Conservation (phyloP, 2,329 filamentous ascomycete species). For the Capronia coronata region DNA sequence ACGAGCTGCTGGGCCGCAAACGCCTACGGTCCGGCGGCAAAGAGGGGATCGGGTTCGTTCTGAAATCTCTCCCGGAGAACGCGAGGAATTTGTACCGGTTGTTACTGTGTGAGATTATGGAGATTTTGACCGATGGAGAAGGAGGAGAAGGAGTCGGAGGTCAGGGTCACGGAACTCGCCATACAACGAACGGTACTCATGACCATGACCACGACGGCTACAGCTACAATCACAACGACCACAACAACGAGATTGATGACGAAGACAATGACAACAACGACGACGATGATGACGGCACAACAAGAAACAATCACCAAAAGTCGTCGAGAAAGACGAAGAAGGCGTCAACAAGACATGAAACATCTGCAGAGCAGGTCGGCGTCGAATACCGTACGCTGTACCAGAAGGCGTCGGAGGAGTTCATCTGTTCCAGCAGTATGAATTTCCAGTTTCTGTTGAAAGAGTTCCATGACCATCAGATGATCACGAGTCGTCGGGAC, state of each 20-base stretch:
- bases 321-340: too few species aligned
- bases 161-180: too few species aligned
- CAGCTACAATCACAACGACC: neutral
- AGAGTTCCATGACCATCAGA: slow-evolving; percentile 97
- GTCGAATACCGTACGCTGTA: slow-evolving; percentile 90
- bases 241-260: neutral
- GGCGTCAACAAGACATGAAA: too few species aligned
- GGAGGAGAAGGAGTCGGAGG: too few species aligned
- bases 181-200: slow-evolving; percentile 17
- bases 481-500: slow-evolving; percentile 86
- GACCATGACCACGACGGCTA: slow-evolving; percentile 30
- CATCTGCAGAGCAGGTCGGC: slow-evolving; percentile 45
- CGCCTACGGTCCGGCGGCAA: slow-evolving; percentile 75
- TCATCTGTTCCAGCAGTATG: slow-evolving; percentile 95
- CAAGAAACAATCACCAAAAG: neutral
- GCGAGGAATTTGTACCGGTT: slow-evolving; percentile 80
- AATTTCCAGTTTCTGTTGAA: slow-evolving; percentile 89
- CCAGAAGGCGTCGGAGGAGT: slow-evolving; percentile 91
- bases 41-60: slow-evolving; percentile 84
- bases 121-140: slow-evolving; percentile 51
- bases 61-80: slow-evolving; percentile 86
- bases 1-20: slow-evolving; percentile 75
- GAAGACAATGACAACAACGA: slow-evolving; percentile 13
- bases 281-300: slow-evolving; percentile 7
- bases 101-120: slow-evolving; percentile 75